Evolutionary conservation across 441 rosid genomes (phyloP), one percentile per base, ranked within the genome.

Genomic region (Erodium trifolium): DNA sequence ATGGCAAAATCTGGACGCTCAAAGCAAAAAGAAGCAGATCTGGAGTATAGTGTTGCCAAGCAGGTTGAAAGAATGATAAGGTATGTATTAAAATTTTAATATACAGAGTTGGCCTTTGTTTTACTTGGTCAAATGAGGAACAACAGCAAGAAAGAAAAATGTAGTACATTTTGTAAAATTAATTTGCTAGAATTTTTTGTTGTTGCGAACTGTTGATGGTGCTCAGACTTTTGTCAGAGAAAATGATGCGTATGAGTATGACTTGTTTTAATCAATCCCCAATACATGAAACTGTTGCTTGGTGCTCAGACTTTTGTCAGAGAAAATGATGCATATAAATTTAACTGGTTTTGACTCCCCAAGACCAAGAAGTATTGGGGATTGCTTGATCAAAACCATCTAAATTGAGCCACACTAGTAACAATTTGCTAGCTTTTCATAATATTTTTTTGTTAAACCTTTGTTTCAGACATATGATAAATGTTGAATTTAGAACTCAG

Each of bases 51-150:
- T 75, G 96, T 96, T 79, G 99, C 99, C 67, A 96, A 96, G 80
- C 98, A 96, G 84, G 99, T 93, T 75, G 97, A 93, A 85, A 93
- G 88, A 84, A 96, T 96, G 99, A 86, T 96, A 81, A 87, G 96
- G 97, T 91, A 80, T 67, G 68, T 12, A 63, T 35, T 49, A 68
- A 67, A 16, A 11, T 31, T 19, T 53, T 71, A 23, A 7, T 18
- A 8, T 70, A 43, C 43, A 63, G 17, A 39, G 53, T 7, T 66
- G 49, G 68, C 45, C 2, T 39, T 17, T 14, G 68, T 65, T 66
- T 39, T 66, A 41, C 41, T 45, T 16, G 5, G 29, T 43, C 43
- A 12, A 66, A 43, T 39, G 3, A 31, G 31, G 35, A 5, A 16
- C 65, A 13, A 12, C 35, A 31, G 6, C 29, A 31, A 51, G 70